Conservation (phyloP, 176 grass and related monocot genomes). For the Leersia perrieri region DNA sequence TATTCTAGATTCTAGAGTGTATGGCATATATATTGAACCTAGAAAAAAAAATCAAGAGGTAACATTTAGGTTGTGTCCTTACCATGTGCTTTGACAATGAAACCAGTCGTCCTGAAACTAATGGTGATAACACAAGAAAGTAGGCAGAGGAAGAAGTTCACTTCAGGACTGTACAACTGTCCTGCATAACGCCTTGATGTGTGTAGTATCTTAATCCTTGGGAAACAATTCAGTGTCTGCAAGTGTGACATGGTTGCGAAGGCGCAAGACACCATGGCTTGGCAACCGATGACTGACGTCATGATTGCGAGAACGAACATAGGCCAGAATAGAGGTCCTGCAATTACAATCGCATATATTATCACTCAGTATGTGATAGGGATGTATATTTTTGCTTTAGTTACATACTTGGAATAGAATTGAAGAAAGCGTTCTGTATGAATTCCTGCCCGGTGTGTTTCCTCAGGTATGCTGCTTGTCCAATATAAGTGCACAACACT, state of each 20-base stretch:
- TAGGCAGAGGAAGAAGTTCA: constrained; percentile 54
- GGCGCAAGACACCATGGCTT: constrained; percentile 66
- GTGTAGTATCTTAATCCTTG: constrained; percentile 50
- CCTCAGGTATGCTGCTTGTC: constrained; percentile 63
- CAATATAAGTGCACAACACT: constrained; percentile 54
- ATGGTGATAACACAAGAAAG: constrained; percentile 42
- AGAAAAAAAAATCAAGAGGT: not conserved
- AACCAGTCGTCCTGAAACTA: constrained; percentile 48
- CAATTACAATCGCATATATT: not conserved
- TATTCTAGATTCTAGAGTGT: too few relatives aligned
- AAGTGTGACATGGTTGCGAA: constrained; percentile 63
- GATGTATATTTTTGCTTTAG: constrained; percentile 18
- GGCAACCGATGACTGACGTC: constrained; percentile 56
- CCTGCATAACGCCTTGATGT: constrained; percentile 58
- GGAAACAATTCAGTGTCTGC: constrained; percentile 59
- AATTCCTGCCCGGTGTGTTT: not conserved
- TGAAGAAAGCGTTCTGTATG: constrained; percentile 48
- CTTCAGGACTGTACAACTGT: constrained; percentile 66
- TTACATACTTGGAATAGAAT: constrained; percentile 70
- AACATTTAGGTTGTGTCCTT: not conserved
- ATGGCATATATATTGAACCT: too few relatives aligned
- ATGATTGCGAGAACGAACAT: constrained; percentile 45
- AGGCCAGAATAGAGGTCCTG: constrained; percentile 61
- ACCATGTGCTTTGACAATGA: constrained; percentile 76
- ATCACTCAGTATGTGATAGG: not conserved